Percentiles rank a stretch among this genome's conserved stretches.
Conservation (phyloP, 1,284 basidiomycete genomes). For the Malassezia equina region DNA sequence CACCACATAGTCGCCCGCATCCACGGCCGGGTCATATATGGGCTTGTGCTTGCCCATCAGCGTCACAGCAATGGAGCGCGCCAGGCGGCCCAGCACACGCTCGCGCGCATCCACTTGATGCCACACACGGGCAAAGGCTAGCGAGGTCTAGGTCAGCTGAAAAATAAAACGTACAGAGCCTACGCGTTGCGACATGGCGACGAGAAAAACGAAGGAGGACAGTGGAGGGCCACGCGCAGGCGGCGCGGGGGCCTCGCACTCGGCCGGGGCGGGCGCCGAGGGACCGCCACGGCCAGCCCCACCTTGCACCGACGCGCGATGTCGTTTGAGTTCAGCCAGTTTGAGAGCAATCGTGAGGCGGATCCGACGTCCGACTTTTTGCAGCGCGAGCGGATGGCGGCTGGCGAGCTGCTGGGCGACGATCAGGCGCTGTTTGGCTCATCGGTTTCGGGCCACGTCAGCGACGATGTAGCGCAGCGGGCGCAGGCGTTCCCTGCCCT, state of each 20-base stretch:
- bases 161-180: conserved; percentile 12
- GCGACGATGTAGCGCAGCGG: conserved; percentile 49
- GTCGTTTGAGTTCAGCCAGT: conserved; percentile 22
- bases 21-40: conserved; percentile 68
- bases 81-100: conserved; percentile 80
- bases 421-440: conserved; percentile 39
- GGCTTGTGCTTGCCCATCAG: conserved; percentile 99
- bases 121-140: conserved; percentile 89
- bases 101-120: conserved; percentile 86
- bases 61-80: conserved; percentile 81
- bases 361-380: conserved; percentile 47
- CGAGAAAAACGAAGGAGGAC: not conserved
- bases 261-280: conserved; percentile 1
- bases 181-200: conserved; percentile 16
- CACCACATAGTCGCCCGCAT: conserved; percentile 76
- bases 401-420: conserved; percentile 34
- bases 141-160: conserved; percentile 65
- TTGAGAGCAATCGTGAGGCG: not conserved
- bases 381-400: conserved; percentile 39
- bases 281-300: not conserved
- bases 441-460: conserved; percentile 1
- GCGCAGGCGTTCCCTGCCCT: conserved; percentile 56
- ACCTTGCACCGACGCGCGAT: not conserved
- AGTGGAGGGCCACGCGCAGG: not conserved
- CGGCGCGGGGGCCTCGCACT: not conserved